phyloP scores from a whole-genome alignment of 2,329 filamentous ascomycete genomes.

The Microcyclospora tardicrescens region DNA sequence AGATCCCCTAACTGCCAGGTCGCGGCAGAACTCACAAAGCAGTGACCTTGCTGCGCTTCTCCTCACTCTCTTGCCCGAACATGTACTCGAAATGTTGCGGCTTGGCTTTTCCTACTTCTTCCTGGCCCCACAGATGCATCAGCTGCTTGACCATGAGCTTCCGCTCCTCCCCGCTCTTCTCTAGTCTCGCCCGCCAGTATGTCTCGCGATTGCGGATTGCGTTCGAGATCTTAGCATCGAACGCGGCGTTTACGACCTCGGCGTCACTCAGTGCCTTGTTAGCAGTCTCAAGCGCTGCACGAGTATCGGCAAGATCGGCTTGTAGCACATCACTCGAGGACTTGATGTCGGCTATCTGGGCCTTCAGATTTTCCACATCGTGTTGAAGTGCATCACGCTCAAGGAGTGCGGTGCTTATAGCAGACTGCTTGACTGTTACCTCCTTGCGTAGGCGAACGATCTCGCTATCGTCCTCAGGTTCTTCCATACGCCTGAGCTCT shows the following conservation, averaged over 20 bases:
- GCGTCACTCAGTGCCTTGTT: slow-evolving; percentile 6
- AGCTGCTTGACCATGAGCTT: slow-evolving; percentile 37
- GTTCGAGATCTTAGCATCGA: slow-evolving; percentile 13
- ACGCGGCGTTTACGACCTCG: slow-evolving; percentile 11
- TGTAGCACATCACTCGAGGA: slow-evolving; percentile 1
- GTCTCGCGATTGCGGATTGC: slow-evolving; percentile 12
- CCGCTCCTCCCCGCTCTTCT: slow-evolving; percentile 18
- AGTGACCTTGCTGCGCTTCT: not conserved
- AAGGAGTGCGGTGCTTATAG: slow-evolving; percentile 15
- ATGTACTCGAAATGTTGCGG: slow-evolving; percentile 24
- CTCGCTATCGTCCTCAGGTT: not conserved
- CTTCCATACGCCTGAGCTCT: not conserved
- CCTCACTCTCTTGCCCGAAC: slow-evolving; percentile 5
- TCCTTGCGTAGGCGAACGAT: slow-evolving; percentile 6
- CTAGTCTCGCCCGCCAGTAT: slow-evolving; percentile 12
- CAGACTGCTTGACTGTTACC: slow-evolving; percentile 11
- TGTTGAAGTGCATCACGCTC: slow-evolving; percentile 17
- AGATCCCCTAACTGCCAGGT: too few relatives aligned
- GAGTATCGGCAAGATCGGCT: not conserved
- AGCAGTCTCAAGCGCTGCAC: slow-evolving; percentile 1
- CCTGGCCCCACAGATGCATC: slow-evolving; percentile 70
- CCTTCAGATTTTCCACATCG: slow-evolving; percentile 4
- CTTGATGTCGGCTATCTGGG: slow-evolving; percentile 1
- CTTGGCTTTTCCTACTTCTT: slow-evolving; percentile 21
- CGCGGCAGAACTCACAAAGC: too few relatives aligned